These are phyloP conservation scores for Stagonosporopsis tanaceti DNA, from an alignment of 2,329 filamentous ascomycete genomes.

Conservation along the genomic window DNA sequence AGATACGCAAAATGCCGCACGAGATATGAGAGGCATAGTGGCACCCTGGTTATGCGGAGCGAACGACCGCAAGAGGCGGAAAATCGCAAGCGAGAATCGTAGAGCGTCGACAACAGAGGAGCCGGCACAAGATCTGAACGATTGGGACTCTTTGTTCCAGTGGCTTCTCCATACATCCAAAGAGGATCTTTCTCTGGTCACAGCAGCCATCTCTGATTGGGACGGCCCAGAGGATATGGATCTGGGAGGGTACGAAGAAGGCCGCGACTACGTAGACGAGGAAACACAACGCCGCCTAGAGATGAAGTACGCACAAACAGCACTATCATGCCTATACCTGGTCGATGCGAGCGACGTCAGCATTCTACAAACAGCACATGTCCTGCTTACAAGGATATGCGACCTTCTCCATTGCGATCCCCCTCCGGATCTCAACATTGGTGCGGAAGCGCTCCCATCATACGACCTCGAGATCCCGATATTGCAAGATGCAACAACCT, in stretches of 20 bases:
- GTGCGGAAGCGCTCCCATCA: conserved; percentile 53
- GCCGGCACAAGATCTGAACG: conserved; percentile 46
- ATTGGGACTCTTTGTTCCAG: conserved; percentile 73
- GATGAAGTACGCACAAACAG: conserved; percentile 71
- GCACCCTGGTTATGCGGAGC: conserved; percentile 78
- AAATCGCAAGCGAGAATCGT: conserved; percentile 47
- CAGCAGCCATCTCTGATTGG: conserved; percentile 73
- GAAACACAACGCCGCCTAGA: conserved; percentile 67
- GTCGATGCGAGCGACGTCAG: conserved; percentile 67
- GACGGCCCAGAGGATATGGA: conserved; percentile 76
- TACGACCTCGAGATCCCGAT: conserved; percentile 49
- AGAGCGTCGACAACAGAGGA: conserved; percentile 49
- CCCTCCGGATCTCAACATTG: conserved; percentile 57
- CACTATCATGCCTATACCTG: conserved; percentile 72
- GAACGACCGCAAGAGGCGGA: conserved; percentile 64
- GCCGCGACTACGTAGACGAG: conserved; percentile 65
- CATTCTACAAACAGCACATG: conserved; percentile 67
- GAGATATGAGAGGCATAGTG: conserved; percentile 73
- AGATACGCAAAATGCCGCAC: conserved; percentile 56
- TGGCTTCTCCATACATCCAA: conserved; percentile 71
- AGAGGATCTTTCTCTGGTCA: conserved; percentile 68
- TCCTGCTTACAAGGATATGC: conserved; percentile 66
- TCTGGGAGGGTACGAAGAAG: conserved; percentile 65
- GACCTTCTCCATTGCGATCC: conserved; percentile 68
- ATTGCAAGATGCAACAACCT: conserved; percentile 41